Evolutionary conservation across 257 asterid species (phyloP).

Genomic region (Solanum clarkiae): DNA sequence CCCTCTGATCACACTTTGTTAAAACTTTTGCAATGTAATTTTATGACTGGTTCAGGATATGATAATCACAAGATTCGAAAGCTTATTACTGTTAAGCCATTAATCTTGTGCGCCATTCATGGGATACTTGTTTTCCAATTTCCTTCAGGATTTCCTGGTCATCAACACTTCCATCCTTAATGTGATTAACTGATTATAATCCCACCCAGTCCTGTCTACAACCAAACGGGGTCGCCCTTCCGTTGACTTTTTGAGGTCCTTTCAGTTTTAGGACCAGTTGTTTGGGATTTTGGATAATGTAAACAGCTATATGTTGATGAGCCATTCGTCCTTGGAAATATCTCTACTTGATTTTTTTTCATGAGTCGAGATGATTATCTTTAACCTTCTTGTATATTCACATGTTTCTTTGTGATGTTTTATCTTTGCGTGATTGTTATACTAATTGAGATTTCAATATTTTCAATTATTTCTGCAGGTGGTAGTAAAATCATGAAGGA

Average conservation of each 20-base stretch:
- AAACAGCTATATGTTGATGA: neutral
- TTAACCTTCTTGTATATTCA: neutral
- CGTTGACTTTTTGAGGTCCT: neutral
- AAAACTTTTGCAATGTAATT: neutral
- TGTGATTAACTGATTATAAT: neutral
- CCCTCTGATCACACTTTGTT: neutral
- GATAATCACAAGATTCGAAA: neutral
- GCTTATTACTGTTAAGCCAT: neutral
- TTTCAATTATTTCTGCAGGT: slow-evolving; percentile 17
- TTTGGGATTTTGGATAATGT: neutral
- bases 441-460: neutral
- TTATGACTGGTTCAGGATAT: neutral
- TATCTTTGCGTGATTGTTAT: neutral
- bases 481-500: slow-evolving; percentile 28
- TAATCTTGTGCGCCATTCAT: neutral
- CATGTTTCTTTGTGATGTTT: neutral
- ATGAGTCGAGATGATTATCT: neutral
- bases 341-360: neutral
- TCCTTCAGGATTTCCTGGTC: neutral
- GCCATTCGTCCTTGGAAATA: neutral
- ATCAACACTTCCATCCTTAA: neutral
- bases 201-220: neutral
- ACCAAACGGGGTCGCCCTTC: neutral
- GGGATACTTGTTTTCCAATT: neutral
- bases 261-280: neutral